phyloP scores from a whole-genome alignment of 257 asterid genomes.

The Mentha longifolia region DNA sequence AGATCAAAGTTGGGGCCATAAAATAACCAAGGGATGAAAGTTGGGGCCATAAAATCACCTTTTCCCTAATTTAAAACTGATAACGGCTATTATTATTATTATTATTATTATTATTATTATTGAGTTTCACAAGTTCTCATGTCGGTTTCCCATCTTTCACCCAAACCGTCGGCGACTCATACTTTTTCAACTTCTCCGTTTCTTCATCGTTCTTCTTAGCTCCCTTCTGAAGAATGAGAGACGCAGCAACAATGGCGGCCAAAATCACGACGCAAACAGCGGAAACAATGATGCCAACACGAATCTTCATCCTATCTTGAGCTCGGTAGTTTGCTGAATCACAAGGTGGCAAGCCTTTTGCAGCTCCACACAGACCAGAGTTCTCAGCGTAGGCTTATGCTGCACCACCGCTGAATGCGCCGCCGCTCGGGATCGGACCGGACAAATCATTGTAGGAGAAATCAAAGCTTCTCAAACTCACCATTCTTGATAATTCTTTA shows the following conservation, averaged over 20 bases:
- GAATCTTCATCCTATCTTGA: conserved; percentile 38
- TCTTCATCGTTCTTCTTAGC: background rate
- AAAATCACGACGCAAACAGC: conserved; percentile 45
- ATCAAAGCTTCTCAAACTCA: conserved; percentile 52
- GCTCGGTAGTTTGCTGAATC: conserved; percentile 19
- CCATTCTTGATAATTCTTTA: conserved; percentile 51
- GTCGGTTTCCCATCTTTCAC: background rate
- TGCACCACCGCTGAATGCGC: conserved; percentile 45
- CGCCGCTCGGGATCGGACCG: conserved; percentile 58
- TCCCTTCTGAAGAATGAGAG: conserved; percentile 34
- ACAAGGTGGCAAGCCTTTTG: conserved; percentile 60
- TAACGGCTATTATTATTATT: no score
- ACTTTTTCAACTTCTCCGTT: background rate
- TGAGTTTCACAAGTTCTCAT: background rate
- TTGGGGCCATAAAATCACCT: no score
- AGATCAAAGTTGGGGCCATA: no score
- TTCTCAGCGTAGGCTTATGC: conserved; percentile 53
- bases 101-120: no score
- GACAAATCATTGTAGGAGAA: conserved; percentile 70
- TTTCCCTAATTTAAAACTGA: no score
- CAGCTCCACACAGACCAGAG: conserved; percentile 65
- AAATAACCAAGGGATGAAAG: no score
- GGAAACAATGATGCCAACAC: conserved; percentile 52
- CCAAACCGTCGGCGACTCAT: background rate
- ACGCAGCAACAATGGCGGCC: conserved; percentile 42